Evolutionary conservation across 768 basidiomycete genomes (phyloP).

Genomic region (Amanita subjunquillea): DNA sequence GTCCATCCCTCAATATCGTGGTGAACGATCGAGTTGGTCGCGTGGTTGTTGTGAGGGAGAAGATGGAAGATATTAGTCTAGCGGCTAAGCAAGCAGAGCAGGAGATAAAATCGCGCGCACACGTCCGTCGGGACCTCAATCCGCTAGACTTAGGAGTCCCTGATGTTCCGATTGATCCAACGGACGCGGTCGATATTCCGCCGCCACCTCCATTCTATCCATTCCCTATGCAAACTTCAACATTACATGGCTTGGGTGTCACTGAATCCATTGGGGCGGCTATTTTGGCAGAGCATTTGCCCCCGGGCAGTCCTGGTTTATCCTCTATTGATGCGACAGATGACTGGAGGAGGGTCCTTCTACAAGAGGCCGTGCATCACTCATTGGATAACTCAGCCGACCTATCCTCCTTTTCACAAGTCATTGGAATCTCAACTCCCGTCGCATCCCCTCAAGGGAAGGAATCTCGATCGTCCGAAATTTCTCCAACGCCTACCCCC

Average conservation of each 20-base stretch:
- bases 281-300: constrained; percentile 63
- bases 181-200: constrained; percentile 74
- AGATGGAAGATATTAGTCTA: constrained; percentile 56
- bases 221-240: constrained; percentile 69
- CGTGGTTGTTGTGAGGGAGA: constrained; percentile 79
- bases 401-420: constrained; percentile 34
- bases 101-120: constrained; percentile 49
- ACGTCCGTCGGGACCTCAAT: constrained; percentile 32
- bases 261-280: constrained; percentile 69
- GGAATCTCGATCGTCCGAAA: constrained; percentile 2
- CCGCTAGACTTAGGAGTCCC: constrained; percentile 26
- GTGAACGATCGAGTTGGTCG: constrained; percentile 36
- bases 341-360: constrained; percentile 65
- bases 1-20: constrained; percentile 19
- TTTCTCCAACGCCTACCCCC: constrained; percentile 14
- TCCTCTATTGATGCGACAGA: constrained; percentile 41
- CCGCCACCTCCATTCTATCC: constrained; percentile 58
- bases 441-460: constrained; percentile 20
- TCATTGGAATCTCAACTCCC: constrained; percentile 28
- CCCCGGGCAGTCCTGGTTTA: constrained; percentile 51
- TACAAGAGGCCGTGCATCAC: constrained; percentile 71
- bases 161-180: constrained; percentile 69
- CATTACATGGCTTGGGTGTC: constrained; percentile 61
- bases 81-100: constrained; percentile 73
- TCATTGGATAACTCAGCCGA: constrained; percentile 52